These are phyloP conservation scores for Lactarius akahatsu DNA, from an alignment of 768 basidiomycete genomes.

Conservation along the genomic window DNA sequence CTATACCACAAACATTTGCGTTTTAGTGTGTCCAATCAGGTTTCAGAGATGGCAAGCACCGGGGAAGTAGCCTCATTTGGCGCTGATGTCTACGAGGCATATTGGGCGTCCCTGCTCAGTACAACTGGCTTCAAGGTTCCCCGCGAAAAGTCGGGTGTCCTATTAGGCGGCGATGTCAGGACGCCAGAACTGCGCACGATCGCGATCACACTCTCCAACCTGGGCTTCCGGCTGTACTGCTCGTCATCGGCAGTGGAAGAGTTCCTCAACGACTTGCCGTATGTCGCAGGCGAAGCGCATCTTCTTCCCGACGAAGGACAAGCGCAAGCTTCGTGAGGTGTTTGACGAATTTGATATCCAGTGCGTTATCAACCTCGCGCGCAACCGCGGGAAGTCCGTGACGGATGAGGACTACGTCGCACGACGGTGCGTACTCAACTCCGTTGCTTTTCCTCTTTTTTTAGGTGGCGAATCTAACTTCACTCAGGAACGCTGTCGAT, in stretches of 20 bases:
- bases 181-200: conserved; percentile 85
- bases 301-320: conserved; percentile 95
- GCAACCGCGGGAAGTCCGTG: conserved; percentile 68
- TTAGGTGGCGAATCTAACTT: neutral
- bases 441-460: conserved; percentile 4
- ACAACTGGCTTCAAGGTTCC: conserved; percentile 97
- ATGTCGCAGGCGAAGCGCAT: conserved; percentile 84
- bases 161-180: conserved; percentile 87
- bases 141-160: conserved; percentile 76
- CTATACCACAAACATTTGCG: neutral
- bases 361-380: conserved; percentile 90
- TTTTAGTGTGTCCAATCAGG: neutral
- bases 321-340: conserved; percentile 90
- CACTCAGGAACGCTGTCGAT: conserved; percentile 24
- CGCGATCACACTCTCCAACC: conserved; percentile 73
- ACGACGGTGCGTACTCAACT: conserved; percentile 56
- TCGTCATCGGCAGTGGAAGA: conserved; percentile 77
- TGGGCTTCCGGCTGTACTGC: conserved; percentile 96
- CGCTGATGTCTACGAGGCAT: conserved; percentile 89
- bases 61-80: conserved; percentile 98
- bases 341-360: conserved; percentile 94
- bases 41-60: conserved; percentile 93
- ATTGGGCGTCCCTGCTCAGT: conserved; percentile 92
- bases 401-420: conserved; percentile 97
- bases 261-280: conserved; percentile 73